Conservation (phyloP, 192 early-diverging fungal species). For the Coemansia sp. region DNA sequence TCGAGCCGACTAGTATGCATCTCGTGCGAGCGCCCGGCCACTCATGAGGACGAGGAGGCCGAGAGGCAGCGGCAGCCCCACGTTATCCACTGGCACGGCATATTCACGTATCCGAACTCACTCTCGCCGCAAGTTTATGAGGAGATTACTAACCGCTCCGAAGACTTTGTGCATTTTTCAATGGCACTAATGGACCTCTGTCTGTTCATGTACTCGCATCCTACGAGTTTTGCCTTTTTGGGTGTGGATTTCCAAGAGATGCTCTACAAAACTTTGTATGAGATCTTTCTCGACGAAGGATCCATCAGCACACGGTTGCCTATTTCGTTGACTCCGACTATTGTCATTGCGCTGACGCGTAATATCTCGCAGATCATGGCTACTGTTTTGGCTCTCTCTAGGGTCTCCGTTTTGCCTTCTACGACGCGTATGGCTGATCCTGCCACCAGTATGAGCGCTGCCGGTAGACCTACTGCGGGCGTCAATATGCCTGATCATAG, state of each 20-base stretch:
- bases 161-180: conserved; percentile 48
- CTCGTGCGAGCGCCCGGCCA: conserved; percentile 44
- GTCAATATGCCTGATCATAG: conserved; percentile 17
- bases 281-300: conserved; percentile 47
- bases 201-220: conserved; percentile 55
- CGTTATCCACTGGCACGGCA: conserved; percentile 46
- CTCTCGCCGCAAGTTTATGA: conserved; percentile 54
- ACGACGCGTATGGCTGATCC: not conserved
- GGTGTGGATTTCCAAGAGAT: conserved; percentile 48
- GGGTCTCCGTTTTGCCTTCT: conserved; percentile 1
- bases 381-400: conserved; percentile 42
- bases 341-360: conserved; percentile 48
- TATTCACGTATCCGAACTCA: conserved; percentile 45
- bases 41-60: conserved; percentile 33
- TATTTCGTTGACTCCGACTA: conserved; percentile 41
- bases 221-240: conserved; percentile 51
- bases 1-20: conserved; percentile 49
- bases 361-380: conserved; percentile 55
- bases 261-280: conserved; percentile 56
- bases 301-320: conserved; percentile 46
- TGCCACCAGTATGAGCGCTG: not conserved
- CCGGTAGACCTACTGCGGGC: conserved; percentile 10
- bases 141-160: conserved; percentile 42
- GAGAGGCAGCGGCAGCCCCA: conserved; percentile 42
- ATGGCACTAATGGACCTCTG: conserved; percentile 56